Percentiles rank a stretch among this genome's conserved stretches.
These are phyloP conservation scores for Byssochlamys sp. DNA, from an alignment of 2,329 filamentous ascomycete species.

Conservation along the genomic window DNA sequence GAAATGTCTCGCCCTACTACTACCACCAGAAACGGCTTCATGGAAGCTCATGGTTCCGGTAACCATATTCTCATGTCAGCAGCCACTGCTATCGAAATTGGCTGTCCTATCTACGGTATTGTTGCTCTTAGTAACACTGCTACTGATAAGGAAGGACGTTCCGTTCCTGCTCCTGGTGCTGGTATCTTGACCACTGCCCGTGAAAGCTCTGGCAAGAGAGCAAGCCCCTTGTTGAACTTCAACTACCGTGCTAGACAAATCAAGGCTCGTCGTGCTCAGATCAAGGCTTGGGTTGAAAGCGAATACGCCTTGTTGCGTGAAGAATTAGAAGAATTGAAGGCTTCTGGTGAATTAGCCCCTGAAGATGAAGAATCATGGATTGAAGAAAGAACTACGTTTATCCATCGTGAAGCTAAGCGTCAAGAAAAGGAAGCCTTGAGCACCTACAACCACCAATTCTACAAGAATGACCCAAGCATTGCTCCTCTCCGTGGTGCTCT, in stretches of 20 bases:
- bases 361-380: too few species aligned
- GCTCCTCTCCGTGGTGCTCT: constrained; percentile 90
- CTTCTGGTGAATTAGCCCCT: too few species aligned
- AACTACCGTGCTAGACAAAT: constrained; percentile 95
- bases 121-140: constrained; percentile 88
- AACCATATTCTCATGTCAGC: constrained; percentile 94
- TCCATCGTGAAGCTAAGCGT: constrained; percentile 74
- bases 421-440: constrained; percentile 92
- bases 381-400: constrained; percentile 72
- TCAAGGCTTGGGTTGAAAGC: too few species aligned
- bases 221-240: constrained; percentile 90
- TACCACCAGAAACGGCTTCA: constrained; percentile 93
- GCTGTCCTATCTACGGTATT: constrained; percentile 92
- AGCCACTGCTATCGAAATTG: constrained; percentile 97
- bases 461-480: constrained; percentile 89
- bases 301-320: too few species aligned
- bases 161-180: constrained; percentile 92
- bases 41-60: constrained; percentile 98
- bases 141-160: constrained; percentile 97
- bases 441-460: constrained; percentile 96
- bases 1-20: constrained; percentile 98
- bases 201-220: constrained; percentile 82
- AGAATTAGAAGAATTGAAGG: constrained; percentile 78
- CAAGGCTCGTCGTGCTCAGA: too few species aligned
- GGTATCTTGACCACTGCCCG: constrained; percentile 93